These are phyloP conservation scores for Elsinoe australis DNA, from an alignment of 2,329 filamentous ascomycete genomes.

Conservation along the genomic window DNA sequence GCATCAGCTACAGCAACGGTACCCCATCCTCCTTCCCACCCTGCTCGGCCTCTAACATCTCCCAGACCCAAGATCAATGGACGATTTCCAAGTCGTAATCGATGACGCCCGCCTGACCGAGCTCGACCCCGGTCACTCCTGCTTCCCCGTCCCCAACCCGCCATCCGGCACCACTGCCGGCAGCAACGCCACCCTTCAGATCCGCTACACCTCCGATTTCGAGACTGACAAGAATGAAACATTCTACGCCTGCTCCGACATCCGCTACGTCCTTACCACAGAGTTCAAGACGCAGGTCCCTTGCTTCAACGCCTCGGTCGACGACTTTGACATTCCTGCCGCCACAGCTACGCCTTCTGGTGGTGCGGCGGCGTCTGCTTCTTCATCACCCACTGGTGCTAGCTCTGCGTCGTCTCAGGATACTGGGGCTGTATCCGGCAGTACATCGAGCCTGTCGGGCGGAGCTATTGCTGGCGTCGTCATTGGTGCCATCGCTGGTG, in stretches of 20 bases:
- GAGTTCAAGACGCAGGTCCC: slow-evolving; percentile 37
- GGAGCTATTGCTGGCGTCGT: slow-evolving; percentile 41
- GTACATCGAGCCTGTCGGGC: slow-evolving; percentile 29
- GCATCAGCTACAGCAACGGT: slow-evolving; percentile 48
- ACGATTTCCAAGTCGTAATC: slow-evolving; percentile 35
- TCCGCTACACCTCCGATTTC: slow-evolving; percentile 38
- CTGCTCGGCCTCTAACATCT: neutral
- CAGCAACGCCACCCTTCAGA: slow-evolving; percentile 40
- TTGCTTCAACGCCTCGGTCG: slow-evolving; percentile 42
- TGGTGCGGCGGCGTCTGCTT: neutral
- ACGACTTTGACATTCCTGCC: slow-evolving; percentile 29
- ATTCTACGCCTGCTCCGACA: slow-evolving; percentile 43
- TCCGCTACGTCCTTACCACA: slow-evolving; percentile 37
- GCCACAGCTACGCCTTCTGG: slow-evolving; percentile 21
- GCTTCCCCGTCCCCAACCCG: slow-evolving; percentile 37
- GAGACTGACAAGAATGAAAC: slow-evolving; percentile 33
- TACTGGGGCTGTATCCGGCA: neutral
- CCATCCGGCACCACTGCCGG: slow-evolving; percentile 31
- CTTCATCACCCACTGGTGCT: slow-evolving; percentile 21
- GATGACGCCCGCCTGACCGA: slow-evolving; percentile 32
- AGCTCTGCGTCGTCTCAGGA: slow-evolving; percentile 19
- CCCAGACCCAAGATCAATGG: slow-evolving; percentile 34
- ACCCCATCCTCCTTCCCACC: slow-evolving; percentile 25
- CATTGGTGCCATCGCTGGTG: slow-evolving; percentile 28
- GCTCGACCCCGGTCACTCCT: slow-evolving; percentile 39